Percentiles rank a stretch among this genome's conserved stretches.
These are phyloP conservation scores for Trichoderma afroharzianum DNA, from an alignment of 2,329 filamentous ascomycete species.

Conservation along the genomic window DNA sequence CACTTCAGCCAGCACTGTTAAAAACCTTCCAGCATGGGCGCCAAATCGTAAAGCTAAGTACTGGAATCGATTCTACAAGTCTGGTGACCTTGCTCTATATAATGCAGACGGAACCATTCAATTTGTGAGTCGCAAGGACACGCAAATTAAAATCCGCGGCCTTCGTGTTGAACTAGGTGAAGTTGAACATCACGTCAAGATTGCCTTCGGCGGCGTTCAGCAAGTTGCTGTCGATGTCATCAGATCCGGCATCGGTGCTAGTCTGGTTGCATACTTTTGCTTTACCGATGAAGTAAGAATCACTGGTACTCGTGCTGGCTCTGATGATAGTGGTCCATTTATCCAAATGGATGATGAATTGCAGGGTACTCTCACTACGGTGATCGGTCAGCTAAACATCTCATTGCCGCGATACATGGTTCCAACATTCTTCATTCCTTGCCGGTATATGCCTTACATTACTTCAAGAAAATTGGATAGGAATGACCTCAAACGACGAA, in stretches of 20 bases:
- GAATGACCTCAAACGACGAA: conserved; percentile 2
- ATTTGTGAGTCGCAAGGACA: conserved; percentile 10
- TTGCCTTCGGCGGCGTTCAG: not conserved
- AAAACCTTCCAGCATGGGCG: conserved; percentile 1
- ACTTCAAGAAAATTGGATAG: conserved; percentile 22
- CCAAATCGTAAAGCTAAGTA: not conserved
- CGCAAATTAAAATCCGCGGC: conserved; percentile 11
- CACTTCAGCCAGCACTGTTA: not conserved
- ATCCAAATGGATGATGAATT: not conserved
- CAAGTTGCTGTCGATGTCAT: conserved; percentile 16
- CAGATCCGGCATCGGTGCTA: not conserved
- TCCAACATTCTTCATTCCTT: conserved; percentile 22
- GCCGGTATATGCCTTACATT: conserved; percentile 22
- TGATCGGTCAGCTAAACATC: conserved; percentile 14
- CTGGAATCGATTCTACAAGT: conserved; percentile 15
- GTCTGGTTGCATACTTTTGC: conserved; percentile 13
- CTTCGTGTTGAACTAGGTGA: conserved; percentile 17
- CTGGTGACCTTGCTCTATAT: conserved; percentile 12
- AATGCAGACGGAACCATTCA: conserved; percentile 14
- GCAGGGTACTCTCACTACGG: conserved; percentile 20
- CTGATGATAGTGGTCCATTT: conserved; percentile 16
- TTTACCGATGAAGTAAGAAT: conserved; percentile 10
- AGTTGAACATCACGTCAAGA: conserved; percentile 17
- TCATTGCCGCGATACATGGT: conserved; percentile 23
- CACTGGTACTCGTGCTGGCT: not conserved